Percentiles rank a stretch among this genome's conserved stretches.
These are phyloP conservation scores for Colletotrichum falcatum DNA, from an alignment of 2,329 filamentous ascomycete genomes.

Conservation along the genomic window DNA sequence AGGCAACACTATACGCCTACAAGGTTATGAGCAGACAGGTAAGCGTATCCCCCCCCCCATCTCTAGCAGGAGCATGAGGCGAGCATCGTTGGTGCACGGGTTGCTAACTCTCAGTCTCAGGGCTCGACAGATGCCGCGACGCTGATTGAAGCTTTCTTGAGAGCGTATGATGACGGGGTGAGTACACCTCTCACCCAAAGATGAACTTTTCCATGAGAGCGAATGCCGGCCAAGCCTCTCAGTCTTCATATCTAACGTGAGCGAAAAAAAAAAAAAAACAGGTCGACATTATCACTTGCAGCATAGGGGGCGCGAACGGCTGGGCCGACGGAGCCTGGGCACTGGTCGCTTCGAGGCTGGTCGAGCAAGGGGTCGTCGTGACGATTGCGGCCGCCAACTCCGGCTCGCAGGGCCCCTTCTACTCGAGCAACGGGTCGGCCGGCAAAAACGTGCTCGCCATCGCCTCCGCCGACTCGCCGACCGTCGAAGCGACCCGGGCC, in stretches of 20 bases:
- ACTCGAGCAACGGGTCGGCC: conserved; percentile 54
- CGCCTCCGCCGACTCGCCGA: conserved; percentile 52
- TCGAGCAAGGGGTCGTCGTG: conserved; percentile 60
- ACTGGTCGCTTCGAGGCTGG: conserved; percentile 54
- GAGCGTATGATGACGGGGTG: conserved; percentile 51
- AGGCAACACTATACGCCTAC: conserved; percentile 47
- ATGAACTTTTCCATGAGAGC: background rate
- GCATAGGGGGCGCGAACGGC: conserved; percentile 54
- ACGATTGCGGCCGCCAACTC: conserved; percentile 65
- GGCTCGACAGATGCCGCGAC: conserved; percentile 27
- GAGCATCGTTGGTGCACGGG: background rate
- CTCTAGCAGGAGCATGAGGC: background rate
- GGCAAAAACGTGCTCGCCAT: conserved; percentile 58
- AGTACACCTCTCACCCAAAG: background rate
- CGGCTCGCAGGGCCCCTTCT: conserved; percentile 62
- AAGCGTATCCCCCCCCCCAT: too few relatives aligned
- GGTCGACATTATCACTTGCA: conserved; percentile 57
- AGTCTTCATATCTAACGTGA: background rate
- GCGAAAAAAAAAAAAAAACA: too few relatives aligned
- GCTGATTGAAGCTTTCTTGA: conserved; percentile 51
- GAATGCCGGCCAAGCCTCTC: background rate
- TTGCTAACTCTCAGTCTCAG: background rate
- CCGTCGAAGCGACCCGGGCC: background rate
- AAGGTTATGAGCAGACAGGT: conserved; percentile 44
- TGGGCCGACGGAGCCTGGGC: conserved; percentile 58